Conservation (phyloP, 2,329 filamentous ascomycete species). For the Arthrocladium fulminans region DNA sequence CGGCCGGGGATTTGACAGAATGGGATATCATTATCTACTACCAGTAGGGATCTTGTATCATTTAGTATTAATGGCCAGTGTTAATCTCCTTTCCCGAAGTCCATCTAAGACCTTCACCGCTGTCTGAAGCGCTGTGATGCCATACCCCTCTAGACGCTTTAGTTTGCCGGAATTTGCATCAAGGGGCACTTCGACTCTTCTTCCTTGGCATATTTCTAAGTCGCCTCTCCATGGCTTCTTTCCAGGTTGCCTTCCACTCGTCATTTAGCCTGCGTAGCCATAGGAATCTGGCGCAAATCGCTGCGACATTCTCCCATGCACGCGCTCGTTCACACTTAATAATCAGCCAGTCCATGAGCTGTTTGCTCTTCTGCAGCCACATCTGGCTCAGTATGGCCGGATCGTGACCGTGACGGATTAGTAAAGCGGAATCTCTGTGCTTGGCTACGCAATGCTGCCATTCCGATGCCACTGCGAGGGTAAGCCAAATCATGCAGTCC, state of each 20-base stretch:
- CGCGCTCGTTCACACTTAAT: background rate
- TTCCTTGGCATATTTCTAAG: conserved; percentile 5
- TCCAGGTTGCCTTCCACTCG: conserved; percentile 4
- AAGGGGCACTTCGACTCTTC: conserved; percentile 1
- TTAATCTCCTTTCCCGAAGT: too few relatives aligned
- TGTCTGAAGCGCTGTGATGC: background rate
- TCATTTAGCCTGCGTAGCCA: background rate
- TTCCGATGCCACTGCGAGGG: conserved; percentile 3
- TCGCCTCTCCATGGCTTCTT: conserved; percentile 3
- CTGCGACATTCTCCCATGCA: background rate
- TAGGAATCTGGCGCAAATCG: background rate
- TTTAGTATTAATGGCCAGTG: too few relatives aligned
- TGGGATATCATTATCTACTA: too few relatives aligned
- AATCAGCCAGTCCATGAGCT: conserved; percentile 6
- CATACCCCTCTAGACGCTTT: too few relatives aligned
- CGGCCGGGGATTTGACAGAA: too few relatives aligned
- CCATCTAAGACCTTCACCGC: too few relatives aligned
- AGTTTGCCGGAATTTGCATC: background rate
- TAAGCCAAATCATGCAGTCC: conserved; percentile 4
- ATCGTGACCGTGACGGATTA: background rate
- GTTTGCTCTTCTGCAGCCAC: conserved; percentile 4
- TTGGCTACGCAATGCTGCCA: background rate
- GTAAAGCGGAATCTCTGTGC: background rate
- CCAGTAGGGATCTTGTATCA: too few relatives aligned
- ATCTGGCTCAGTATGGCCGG: background rate